Evolutionary conservation across 1,284 basidiomycete species (phyloP).

Genomic region (Testicularia cyperi): DNA sequence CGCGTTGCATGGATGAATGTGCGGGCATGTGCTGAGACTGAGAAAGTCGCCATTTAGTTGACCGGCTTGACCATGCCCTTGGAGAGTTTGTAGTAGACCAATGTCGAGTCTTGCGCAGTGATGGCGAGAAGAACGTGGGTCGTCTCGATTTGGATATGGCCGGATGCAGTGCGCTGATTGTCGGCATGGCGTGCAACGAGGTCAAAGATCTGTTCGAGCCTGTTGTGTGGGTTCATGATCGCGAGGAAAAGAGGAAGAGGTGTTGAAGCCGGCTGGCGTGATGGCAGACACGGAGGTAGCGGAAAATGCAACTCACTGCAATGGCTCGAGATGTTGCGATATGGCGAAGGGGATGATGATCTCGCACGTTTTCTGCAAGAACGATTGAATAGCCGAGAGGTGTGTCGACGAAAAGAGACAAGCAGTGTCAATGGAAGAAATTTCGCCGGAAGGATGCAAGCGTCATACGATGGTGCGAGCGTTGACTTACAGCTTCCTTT

Average conservation of each 20-base stretch:
- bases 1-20: too few relatives aligned
- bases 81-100: conserved; percentile 56
- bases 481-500: conserved; percentile 19
- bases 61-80: conserved; percentile 55
- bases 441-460: too few relatives aligned
- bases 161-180: not conserved
- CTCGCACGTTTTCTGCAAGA: conserved; percentile 13
- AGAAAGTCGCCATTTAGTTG: too few relatives aligned
- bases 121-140: conserved; percentile 48
- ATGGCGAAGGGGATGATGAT: conserved; percentile 26
- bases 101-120: conserved; percentile 51
- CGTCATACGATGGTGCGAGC: not conserved
- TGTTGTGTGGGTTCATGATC: too few relatives aligned
- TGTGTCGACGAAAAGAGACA: not conserved
- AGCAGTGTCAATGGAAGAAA: conserved; percentile 1
- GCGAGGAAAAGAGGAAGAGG: not conserved
- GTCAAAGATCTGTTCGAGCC: conserved; percentile 26
- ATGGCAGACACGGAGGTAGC: too few relatives aligned
- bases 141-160: conserved; percentile 5
- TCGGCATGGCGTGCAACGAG: conserved; percentile 14
- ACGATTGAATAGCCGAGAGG: not conserved
- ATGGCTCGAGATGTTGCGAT: conserved; percentile 16
- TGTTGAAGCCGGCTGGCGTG: not conserved
- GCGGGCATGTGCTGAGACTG: too few relatives aligned
- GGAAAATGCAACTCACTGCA: conserved; percentile 7